Evolutionary conservation across 1,284 basidiomycete genomes (phyloP).

Genomic region (Fistulina hepatica): DNA sequence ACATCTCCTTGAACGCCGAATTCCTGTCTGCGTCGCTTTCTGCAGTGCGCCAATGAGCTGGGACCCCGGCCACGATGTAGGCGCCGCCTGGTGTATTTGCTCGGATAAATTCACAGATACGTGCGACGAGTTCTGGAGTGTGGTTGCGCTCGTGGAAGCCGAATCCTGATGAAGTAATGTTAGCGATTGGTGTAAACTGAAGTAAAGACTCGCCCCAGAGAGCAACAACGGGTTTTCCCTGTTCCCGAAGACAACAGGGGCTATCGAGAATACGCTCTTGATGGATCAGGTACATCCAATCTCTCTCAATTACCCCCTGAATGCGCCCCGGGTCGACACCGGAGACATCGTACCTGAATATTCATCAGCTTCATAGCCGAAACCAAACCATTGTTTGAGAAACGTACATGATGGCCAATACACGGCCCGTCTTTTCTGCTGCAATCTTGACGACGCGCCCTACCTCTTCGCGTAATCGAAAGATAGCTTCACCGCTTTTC

Average conservation of each 20-base stretch:
- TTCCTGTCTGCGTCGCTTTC: slow-evolving; percentile 55
- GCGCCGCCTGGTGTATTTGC: slow-evolving; percentile 54
- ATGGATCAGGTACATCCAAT: slow-evolving; percentile 59
- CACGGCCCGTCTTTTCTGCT: slow-evolving; percentile 63
- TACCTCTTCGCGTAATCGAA: slow-evolving; percentile 57
- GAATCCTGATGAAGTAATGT: slow-evolving; percentile 33
- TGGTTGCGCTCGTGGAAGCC: slow-evolving; percentile 55
- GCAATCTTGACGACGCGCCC: slow-evolving; percentile 58
- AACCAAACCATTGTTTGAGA: too few species aligned
- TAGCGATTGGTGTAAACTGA: slow-evolving; percentile 3
- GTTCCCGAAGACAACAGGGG: slow-evolving; percentile 58
- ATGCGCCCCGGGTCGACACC: slow-evolving; percentile 53
- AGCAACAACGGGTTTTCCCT: slow-evolving; percentile 53
- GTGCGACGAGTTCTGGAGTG: slow-evolving; percentile 45
- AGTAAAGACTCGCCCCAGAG: slow-evolving; percentile 41
- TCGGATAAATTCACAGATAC: slow-evolving; percentile 44
- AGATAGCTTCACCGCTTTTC: slow-evolving; percentile 42
- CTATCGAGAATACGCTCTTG: slow-evolving; percentile 52
- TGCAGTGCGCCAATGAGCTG: slow-evolving; percentile 60
- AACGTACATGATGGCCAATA: slow-evolving; percentile 68
- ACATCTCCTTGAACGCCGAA: slow-evolving; percentile 50
- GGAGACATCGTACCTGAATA: slow-evolving; percentile 61
- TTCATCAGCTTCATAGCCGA: slow-evolving; percentile 3
- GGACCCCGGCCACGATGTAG: slow-evolving; percentile 58
- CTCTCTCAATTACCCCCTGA: slow-evolving; percentile 44